A percentile compares a stretch with the other conserved stretches of the same genome.
phyloP scores from a whole-genome alignment of 768 basidiomycete genomes.

The Tephrocybe rancida region DNA sequence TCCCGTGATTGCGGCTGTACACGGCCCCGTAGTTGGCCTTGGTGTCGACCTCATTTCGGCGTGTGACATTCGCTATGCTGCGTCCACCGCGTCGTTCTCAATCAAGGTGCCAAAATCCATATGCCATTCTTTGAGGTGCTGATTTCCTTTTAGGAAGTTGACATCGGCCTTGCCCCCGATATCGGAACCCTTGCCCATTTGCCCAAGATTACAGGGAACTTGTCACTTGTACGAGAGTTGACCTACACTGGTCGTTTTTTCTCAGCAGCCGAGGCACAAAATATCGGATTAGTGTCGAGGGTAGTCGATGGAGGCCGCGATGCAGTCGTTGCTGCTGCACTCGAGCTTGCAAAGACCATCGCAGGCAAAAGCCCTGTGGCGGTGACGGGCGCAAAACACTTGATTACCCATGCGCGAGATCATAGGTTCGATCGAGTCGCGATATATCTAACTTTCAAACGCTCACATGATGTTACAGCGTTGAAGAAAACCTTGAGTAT shows the following conservation, averaged over 20 bases:
- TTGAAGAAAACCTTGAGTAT: conserved; percentile 44
- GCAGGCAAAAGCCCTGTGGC: conserved; percentile 83
- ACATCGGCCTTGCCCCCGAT: conserved; percentile 86
- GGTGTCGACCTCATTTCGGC: conserved; percentile 75
- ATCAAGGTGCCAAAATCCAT: conserved; percentile 57
- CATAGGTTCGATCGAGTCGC: conserved; percentile 54
- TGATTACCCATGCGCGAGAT: conserved; percentile 79
- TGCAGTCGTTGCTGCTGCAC: conserved; percentile 66
- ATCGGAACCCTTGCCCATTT: conserved; percentile 84
- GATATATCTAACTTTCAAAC: not conserved
- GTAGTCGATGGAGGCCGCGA: conserved; percentile 67
- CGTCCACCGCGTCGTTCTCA: conserved; percentile 60
- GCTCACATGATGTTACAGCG: conserved; percentile 23
- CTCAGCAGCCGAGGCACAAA: conserved; percentile 62
- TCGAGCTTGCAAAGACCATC: conserved; percentile 67
- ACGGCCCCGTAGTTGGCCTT: conserved; percentile 76
- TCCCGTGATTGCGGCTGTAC: conserved; percentile 83
- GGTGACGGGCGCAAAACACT: conserved; percentile 72
- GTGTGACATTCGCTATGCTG: conserved; percentile 81
- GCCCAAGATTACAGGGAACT: conserved; percentile 77
- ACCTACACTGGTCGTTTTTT: conserved; percentile 79
- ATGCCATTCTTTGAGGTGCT: no score
- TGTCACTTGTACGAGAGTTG: conserved; percentile 72
- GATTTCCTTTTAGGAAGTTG: conserved; percentile 72
- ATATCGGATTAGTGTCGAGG: conserved; percentile 73